Conservation (phyloP, 2,329 filamentous ascomycete species). For the Curvularia eragrostidis region DNA sequence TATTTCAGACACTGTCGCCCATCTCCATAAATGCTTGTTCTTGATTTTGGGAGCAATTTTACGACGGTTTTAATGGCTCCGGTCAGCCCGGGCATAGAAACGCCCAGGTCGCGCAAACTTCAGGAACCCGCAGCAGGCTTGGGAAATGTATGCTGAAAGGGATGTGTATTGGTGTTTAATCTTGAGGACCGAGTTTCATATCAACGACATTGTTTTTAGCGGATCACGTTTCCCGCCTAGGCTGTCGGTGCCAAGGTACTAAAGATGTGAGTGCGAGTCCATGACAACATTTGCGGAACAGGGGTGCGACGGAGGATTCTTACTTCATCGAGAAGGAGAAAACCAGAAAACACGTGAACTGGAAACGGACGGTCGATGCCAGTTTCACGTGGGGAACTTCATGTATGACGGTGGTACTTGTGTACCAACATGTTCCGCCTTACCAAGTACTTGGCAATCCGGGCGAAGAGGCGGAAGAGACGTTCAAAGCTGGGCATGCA, state of each 20-base stretch:
- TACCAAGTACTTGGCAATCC: conserved; percentile 7
- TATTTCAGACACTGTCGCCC: background rate
- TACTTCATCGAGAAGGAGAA: background rate
- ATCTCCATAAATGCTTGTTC: background rate
- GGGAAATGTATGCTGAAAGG: background rate
- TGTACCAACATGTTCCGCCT: background rate
- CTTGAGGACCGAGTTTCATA: background rate
- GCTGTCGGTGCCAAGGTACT: background rate
- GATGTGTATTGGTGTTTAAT: background rate
- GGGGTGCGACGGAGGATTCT: background rate
- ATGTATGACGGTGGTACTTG: background rate
- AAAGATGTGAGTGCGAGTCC: background rate
- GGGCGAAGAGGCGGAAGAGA: background rate
- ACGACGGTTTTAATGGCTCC: too few relatives aligned
- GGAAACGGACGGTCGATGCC: background rate
- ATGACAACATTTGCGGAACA: background rate
- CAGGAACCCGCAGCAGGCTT: background rate
- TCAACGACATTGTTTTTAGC: background rate
- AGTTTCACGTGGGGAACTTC: background rate
- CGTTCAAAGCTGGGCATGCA: background rate
- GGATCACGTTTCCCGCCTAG: background rate
- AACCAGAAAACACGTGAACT: background rate
- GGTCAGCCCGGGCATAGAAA: background rate
- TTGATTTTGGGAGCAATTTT: too few relatives aligned
- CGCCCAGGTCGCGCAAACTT: background rate